Conservation (phyloP, 2,329 filamentous ascomycete species). For the Polytolypa hystricis region DNA sequence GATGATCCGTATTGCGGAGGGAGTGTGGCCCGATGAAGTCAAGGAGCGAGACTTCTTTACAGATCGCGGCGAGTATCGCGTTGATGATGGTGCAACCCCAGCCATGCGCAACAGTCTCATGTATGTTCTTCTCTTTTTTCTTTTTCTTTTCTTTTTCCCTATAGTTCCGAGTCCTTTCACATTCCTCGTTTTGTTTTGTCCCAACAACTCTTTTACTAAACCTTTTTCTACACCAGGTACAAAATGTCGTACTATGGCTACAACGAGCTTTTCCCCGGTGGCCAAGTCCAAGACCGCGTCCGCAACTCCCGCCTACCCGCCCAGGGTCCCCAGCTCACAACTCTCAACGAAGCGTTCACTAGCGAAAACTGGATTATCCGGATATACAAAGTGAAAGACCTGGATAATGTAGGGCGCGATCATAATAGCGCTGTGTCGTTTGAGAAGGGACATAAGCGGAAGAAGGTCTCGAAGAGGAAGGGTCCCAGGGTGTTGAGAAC, state of each 20-base stretch:
- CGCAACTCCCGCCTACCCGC: slow-evolving; percentile 71
- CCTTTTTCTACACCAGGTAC: slow-evolving; percentile 53
- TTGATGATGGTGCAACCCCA: slow-evolving; percentile 85
- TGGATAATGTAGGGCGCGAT: slow-evolving; percentile 89
- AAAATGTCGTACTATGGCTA: slow-evolving; percentile 99
- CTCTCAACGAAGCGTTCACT: slow-evolving; percentile 91
- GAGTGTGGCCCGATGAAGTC: slow-evolving; percentile 99
- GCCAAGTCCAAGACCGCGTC: slow-evolving; percentile 83
- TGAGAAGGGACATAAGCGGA: slow-evolving; percentile 44
- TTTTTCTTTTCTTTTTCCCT: background rate
- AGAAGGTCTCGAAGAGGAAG: slow-evolving; percentile 32
- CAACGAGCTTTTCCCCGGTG: slow-evolving; percentile 77
- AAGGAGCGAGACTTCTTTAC: slow-evolving; percentile 97
- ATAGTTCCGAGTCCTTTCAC: too few species aligned
- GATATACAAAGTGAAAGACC: slow-evolving; percentile 99
- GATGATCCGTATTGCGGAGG: slow-evolving; percentile 99
- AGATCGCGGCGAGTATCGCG: slow-evolving; percentile 79
- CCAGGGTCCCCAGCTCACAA: slow-evolving; percentile 72
- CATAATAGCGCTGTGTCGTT: slow-evolving; percentile 53
- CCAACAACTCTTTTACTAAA: background rate
- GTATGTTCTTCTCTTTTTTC: slow-evolving; percentile 45
- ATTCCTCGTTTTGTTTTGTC: background rate
- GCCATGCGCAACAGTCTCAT: slow-evolving; percentile 99
- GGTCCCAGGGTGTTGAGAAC: slow-evolving; percentile 34
- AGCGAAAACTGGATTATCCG: slow-evolving; percentile 99